Evolutionary conservation across 306 rosid species (phyloP).

Genomic region (Prunus armeniaca): DNA sequence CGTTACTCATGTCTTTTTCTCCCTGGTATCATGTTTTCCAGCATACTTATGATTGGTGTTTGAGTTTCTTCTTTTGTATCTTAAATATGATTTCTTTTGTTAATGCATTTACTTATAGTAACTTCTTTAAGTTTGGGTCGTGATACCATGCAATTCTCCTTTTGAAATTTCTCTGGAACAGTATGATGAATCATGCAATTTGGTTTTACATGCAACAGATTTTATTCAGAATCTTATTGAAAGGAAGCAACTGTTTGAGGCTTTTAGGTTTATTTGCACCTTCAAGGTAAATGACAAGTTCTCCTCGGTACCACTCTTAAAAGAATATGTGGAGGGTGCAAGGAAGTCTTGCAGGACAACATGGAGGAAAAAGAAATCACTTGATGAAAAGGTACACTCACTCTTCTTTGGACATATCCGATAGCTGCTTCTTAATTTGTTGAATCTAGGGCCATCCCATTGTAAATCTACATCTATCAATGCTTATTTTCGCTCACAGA

Average conservation of each 20-base stretch:
- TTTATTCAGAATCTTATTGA: constrained; percentile 40
- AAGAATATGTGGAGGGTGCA: constrained; percentile 12
- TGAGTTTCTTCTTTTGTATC: background rate
- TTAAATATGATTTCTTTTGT: background rate
- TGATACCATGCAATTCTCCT: too few species aligned
- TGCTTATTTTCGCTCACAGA: constrained; percentile 24
- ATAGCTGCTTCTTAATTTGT: too few species aligned
- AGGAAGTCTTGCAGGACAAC: background rate
- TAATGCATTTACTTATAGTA: background rate
- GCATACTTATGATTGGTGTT: background rate
- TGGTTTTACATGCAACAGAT: constrained; percentile 24
- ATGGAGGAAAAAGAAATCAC: background rate
- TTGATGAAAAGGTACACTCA: constrained; percentile 30
- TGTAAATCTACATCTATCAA: background rate
- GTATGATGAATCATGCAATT: background rate
- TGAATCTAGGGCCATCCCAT: background rate
- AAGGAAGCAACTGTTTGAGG: constrained; percentile 38
- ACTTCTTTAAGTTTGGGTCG: background rate
- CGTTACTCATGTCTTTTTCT: background rate
- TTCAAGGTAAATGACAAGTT: constrained; percentile 42
- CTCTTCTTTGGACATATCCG: background rate
- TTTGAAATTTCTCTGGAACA: background rate
- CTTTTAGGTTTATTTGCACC: constrained; percentile 52
- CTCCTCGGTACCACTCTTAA: constrained; percentile 36
- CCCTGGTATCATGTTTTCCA: background rate